Evolutionary conservation across 192 early-diverging fungal genomes (phyloP).

Genomic region (Rhizophagus clarus): DNA sequence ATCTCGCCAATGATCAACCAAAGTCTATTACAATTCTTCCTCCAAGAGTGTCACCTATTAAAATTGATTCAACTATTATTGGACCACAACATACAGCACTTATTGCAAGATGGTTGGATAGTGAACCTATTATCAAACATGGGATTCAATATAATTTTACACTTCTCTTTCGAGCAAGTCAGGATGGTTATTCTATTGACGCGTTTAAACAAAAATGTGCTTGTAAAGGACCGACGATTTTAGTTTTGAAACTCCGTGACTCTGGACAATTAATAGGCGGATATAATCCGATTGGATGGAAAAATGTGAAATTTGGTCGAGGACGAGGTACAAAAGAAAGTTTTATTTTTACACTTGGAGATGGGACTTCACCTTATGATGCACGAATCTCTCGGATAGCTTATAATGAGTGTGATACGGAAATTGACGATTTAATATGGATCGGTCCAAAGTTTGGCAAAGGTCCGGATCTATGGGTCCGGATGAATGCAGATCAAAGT

Average conservation of each 20-base stretch:
- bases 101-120: constrained; percentile 7
- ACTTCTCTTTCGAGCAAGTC: constrained; percentile 2
- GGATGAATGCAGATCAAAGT: neutral
- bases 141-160: neutral
- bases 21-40: neutral
- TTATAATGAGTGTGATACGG: neutral
- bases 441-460: neutral
- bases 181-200: neutral
- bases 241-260: neutral
- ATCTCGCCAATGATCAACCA: constrained; percentile 4
- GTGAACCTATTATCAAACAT: neutral
- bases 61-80: constrained; percentile 13
- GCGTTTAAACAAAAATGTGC: neutral
- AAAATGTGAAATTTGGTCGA: neutral
- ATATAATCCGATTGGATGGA: constrained; percentile 17
- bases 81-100: neutral
- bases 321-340: constrained; percentile 1
- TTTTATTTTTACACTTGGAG: constrained; percentile 16
- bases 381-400: neutral
- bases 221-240: neutral
- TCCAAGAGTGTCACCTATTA: neutral
- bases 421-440: constrained; percentile 3
- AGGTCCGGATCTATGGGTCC: constrained; percentile 9
- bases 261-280: constrained; percentile 12
- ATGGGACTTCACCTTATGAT: constrained; percentile 8